Evolutionary conservation across 805 yeast genomes (phyloP).

Genomic region (Vanderwaltozyma yarrowii): DNA sequence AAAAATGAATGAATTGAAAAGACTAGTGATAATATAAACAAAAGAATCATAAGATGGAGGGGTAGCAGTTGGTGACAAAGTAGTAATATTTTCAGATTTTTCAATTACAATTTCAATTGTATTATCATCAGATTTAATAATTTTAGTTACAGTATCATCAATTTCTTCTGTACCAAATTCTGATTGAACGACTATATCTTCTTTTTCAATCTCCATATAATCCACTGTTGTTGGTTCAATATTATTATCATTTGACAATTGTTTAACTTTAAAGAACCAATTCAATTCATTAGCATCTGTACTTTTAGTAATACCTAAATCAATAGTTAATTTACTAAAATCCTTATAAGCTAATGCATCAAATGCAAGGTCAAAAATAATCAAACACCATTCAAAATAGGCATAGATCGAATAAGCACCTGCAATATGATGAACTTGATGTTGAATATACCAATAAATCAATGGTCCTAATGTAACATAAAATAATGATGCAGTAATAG

Average conservation of each 20-base stretch:
- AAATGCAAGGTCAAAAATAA: constrained; percentile 72
- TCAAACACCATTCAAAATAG: constrained; percentile 87
- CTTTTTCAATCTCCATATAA: constrained; percentile 3
- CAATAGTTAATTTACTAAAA: constrained; percentile 50
- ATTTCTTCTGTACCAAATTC: not conserved
- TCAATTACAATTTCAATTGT: constrained; percentile 16
- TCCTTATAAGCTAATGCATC: constrained; percentile 73
- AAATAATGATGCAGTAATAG: constrained; percentile 37
- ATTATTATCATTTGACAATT: not conserved
- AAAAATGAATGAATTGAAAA: constrained; percentile 61
- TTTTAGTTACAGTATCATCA: not conserved
- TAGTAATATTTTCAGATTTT: constrained; percentile 14
- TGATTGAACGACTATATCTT: not conserved
- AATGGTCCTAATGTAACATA: constrained; percentile 70
- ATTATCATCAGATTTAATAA: constrained; percentile 7
- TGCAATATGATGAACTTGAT: constrained; percentile 72
- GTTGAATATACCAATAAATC: constrained; percentile 83
- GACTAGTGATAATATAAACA: constrained; percentile 28
- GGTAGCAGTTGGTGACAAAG: constrained; percentile 5
- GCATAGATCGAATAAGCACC: constrained; percentile 98
- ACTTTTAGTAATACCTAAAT: constrained; percentile 7
- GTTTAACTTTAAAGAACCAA: constrained; percentile 10
- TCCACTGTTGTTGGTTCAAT: constrained; percentile 2
- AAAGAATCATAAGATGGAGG: constrained; percentile 17
- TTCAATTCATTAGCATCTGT: constrained; percentile 14